A percentile compares a stretch with the other conserved stretches of the same genome.
Evolutionary conservation across 2,329 filamentous ascomycete species (phyloP).

Genomic region (Xylariaceae sp.): DNA sequence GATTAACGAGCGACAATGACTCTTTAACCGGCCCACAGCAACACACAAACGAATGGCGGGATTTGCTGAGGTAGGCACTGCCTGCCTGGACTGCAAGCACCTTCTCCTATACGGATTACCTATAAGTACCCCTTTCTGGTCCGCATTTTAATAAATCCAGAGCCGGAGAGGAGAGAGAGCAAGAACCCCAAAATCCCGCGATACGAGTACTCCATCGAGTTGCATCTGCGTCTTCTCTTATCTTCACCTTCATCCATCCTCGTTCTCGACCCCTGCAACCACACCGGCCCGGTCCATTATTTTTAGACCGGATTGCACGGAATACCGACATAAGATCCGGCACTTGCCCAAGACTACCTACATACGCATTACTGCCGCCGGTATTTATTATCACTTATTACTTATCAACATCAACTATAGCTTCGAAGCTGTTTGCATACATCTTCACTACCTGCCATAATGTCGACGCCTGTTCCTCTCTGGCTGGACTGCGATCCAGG

Average conservation of each 20-base stretch:
- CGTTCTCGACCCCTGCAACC: neutral
- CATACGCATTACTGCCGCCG: too few species aligned
- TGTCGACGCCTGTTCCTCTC: slow-evolving; percentile 42
- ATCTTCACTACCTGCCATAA: slow-evolving; percentile 4
- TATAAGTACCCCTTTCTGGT: neutral
- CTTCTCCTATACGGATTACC: neutral
- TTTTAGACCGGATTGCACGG: too few species aligned
- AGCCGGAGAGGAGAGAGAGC: too few species aligned
- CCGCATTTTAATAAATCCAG: neutral
- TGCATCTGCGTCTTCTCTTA: neutral
- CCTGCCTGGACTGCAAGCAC: too few species aligned
- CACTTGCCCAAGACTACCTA: too few species aligned
- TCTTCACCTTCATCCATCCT: neutral
- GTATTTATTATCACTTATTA: neutral
- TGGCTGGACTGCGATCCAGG: slow-evolving; percentile 60
- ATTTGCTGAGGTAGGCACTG: neutral
- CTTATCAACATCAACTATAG: neutral
- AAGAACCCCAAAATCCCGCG: neutral
- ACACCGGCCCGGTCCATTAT: neutral
- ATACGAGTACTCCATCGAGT: neutral
- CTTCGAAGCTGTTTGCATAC: neutral
- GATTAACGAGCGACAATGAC: neutral
- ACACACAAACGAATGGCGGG: neutral
- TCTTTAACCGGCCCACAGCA: slow-evolving; percentile 15
- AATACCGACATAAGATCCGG: too few species aligned